Percentiles rank a stretch among this genome's conserved stretches.
Conservation (phyloP, 108 stramenopile species). For the Cyclotella atomus region DNA sequence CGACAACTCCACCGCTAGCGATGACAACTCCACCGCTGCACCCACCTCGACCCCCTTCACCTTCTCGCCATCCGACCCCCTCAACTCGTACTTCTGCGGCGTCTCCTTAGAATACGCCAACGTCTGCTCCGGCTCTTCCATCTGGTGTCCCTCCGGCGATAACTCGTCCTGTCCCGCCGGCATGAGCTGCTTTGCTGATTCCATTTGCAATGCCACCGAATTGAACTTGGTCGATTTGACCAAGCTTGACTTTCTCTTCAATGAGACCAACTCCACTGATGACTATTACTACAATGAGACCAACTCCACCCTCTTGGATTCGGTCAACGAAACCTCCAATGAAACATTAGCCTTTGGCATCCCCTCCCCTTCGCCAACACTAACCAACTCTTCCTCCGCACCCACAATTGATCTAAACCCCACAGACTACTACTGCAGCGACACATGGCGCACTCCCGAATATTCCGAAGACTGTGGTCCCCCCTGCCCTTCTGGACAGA, state of each 20-base stretch:
- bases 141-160: slow-evolving; percentile 29
- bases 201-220: slow-evolving; percentile 30
- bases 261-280: not conserved
- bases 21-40: slow-evolving; percentile 3
- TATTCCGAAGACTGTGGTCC: slow-evolving; percentile 28
- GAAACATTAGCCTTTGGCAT: not conserved
- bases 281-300: not conserved
- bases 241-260: not conserved
- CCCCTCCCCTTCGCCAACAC: not conserved
- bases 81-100: slow-evolving; percentile 35
- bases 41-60: slow-evolving; percentile 15
- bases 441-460: not conserved
- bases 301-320: not conserved
- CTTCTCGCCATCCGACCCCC: not conserved
- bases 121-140: not conserved
- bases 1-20: not conserved
- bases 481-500: slow-evolving; percentile 16
- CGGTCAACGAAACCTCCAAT: not conserved
- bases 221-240: slow-evolving; percentile 15
- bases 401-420: slow-evolving; percentile 35
- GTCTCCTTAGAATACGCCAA: slow-evolving; percentile 12
- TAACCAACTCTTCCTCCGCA: not conserved
- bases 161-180: slow-evolving; percentile 24
- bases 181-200: slow-evolving; percentile 12
- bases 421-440: slow-evolving; percentile 19